A percentile compares a stretch with the other conserved stretches of the same genome.
These are phyloP conservation scores for Turritis glabra DNA, from an alignment of 345 rosid species.

Conservation along the genomic window DNA sequence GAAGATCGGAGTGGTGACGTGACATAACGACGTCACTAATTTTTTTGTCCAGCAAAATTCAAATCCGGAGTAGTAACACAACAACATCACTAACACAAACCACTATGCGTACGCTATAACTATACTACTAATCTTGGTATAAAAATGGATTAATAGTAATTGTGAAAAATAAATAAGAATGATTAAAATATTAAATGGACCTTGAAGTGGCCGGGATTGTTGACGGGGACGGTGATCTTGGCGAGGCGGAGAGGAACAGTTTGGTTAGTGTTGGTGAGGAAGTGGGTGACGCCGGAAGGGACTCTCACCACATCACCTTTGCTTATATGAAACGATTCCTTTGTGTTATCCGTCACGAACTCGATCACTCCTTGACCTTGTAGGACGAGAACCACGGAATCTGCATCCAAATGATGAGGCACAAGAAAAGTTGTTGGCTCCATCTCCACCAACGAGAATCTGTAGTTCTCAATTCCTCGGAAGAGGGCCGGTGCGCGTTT, in stretches of 20 bases:
- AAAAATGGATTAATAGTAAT: not conserved
- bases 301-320: conserved; percentile 47
- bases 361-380: conserved; percentile 46
- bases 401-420: conserved; percentile 54
- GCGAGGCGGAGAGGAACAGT: conserved; percentile 39
- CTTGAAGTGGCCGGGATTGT: conserved; percentile 42
- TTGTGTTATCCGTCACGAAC: conserved; percentile 36
- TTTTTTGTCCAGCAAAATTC: too few relatives aligned
- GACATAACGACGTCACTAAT: too few relatives aligned
- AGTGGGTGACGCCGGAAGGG: conserved; percentile 41
- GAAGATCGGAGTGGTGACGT: too few relatives aligned
- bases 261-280: conserved; percentile 39
- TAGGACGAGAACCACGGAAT: conserved; percentile 35
- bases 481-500: conserved; percentile 44
- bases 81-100: too few relatives aligned
- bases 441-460: conserved; percentile 40
- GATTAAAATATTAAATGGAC: conserved; percentile 13
- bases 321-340: conserved; percentile 38
- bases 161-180: not conserved
- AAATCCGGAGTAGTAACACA: too few relatives aligned
- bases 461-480: conserved; percentile 47
- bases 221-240: conserved; percentile 38
- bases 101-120: too few relatives aligned
- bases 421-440: conserved; percentile 46
- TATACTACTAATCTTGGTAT: too few relatives aligned